Evolutionary conservation across 306 rosid species (phyloP), one percentile per base, ranked within the genome.

Genomic region (Oxytropis ochrocephala): DNA sequence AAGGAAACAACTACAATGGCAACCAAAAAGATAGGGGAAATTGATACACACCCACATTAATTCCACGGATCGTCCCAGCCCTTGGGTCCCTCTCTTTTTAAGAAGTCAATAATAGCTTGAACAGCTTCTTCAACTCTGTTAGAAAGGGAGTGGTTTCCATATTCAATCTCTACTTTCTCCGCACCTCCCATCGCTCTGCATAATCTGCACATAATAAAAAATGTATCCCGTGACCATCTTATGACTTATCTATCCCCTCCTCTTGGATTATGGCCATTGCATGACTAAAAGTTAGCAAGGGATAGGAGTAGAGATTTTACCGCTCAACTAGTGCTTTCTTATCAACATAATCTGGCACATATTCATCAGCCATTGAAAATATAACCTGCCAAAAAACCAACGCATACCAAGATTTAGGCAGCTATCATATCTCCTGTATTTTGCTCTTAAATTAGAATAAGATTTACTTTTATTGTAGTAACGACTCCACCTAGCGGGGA

Each of bases 31-130:
- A 29, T 4, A 62, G 63, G 12, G 46, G 27, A 56, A 57, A 27
- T 24, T 27, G 48, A 32, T 44, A 14, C 69, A 53, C 70, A 66
- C 29, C 18, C 14, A n/a, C 30, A 60, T 78, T 75, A 95, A 82
- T 74, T 79, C 99, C 99, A 95, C 2, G 99, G 99, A 72, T 95
- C 99, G 73, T 95, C 97, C 99, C 99, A 95, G 29, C 97, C 97
- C 67, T 83, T 95, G 41, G 97, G 99, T 59, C 92, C 97, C 43
- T 86, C 99, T 75, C 97, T 87, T 77, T 71, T 89, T 8, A 95
- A 75, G 75, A 95, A 95, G 61, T 91, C 88, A 66, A 95, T 76
- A 5, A 95, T 95, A 27, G 89, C 97, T 2, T 72, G 66, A 43
- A 91, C 99, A 80, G 87, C 92, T 79, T 95, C 99, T 19, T 77